Evolutionary conservation across 2,329 filamentous ascomycete species (phyloP), one percentile per base, ranked within the genome.

Genomic region (Exophiala aquamarina): DNA sequence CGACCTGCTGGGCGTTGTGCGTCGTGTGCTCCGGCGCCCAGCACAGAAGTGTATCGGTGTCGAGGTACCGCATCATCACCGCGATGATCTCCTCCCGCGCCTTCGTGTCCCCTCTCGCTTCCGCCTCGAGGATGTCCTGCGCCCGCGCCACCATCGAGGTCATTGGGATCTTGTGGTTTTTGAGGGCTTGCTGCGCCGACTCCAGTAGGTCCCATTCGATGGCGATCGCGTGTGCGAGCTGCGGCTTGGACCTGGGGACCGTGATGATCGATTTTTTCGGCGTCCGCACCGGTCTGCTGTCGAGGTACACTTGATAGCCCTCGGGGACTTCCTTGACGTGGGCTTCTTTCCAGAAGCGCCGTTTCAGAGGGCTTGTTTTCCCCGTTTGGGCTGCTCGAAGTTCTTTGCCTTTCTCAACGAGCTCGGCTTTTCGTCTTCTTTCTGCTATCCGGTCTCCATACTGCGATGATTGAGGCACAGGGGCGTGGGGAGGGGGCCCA

Each of bases 41-140:
- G 78, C 92, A 97, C 2, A 98, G 81, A 28, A 97, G 72, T 0
- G 89, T 91, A 70, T 98, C 93, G 1, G 93, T 97, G 60, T 90
- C 84, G 19, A 98, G 78, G 67, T 97, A 97, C 37, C 86, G 81
- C 76, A 97, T 79, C 41, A 93, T 71, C 54, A 82, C 84, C 14
- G 72, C 74, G 13, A 86, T 71, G 37, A 96, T 83, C 32, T 78
- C 72, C 1, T 77, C 65, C 28, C 91, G 78, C 29, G 86, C 75
- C 18, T 74, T 72, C 13, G 61, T 64, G 31, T 73, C 66, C 3
- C 73, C 75, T 8, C 68, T 56, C 1, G 53, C 43, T 57, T 95
- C 88, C 57, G 89, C 85, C 15, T 76, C 76, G 38, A 75, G 75
- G 45, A 97, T 87, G 63, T 97, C 92, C 21, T 92, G 68, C 0